Evolutionary conservation across 2,329 filamentous ascomycete species (phyloP).

Genomic region (Calonectria pseudoturangicola): DNA sequence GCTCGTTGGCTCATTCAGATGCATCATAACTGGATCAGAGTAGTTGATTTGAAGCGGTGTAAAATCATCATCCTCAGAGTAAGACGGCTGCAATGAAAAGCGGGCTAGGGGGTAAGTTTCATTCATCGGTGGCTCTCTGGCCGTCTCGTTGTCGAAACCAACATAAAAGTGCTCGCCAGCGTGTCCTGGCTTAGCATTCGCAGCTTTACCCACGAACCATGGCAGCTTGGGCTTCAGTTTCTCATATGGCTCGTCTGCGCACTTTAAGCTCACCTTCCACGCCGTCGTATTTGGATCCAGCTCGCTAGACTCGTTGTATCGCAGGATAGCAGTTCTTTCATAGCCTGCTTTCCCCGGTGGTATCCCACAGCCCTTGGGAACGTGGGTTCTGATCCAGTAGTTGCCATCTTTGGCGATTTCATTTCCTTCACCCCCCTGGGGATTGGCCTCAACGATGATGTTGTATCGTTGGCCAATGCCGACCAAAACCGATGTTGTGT

Average conservation of each 20-base stretch:
- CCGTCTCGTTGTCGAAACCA: neutral
- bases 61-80: constrained; percentile 9
- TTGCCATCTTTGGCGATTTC: constrained; percentile 42
- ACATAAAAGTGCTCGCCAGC: constrained; percentile 46
- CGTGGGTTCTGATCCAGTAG: constrained; percentile 50
- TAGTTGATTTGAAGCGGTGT: constrained; percentile 47
- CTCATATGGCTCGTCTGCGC: constrained; percentile 46
- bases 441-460: constrained; percentile 46
- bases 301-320: constrained; percentile 37
- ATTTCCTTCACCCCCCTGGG: constrained; percentile 24
- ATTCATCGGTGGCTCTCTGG: neutral
- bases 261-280: constrained; percentile 29
- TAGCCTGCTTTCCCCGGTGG: constrained; percentile 37
- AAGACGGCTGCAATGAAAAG: constrained; percentile 41
- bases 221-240: constrained; percentile 45
- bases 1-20: constrained; percentile 32
- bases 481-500: constrained; percentile 38
- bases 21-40: constrained; percentile 43
- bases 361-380: constrained; percentile 24
- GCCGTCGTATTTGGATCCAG: constrained; percentile 24
- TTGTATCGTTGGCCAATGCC: constrained; percentile 51
- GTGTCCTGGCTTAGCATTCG: constrained; percentile 34
- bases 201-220: constrained; percentile 47
- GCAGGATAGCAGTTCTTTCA: constrained; percentile 45
- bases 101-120: constrained; percentile 42